These are phyloP conservation scores for Lodderomyces parapsilosis DNA, from an alignment of 1,139 yeast genomes.

Conservation along the genomic window DNA sequence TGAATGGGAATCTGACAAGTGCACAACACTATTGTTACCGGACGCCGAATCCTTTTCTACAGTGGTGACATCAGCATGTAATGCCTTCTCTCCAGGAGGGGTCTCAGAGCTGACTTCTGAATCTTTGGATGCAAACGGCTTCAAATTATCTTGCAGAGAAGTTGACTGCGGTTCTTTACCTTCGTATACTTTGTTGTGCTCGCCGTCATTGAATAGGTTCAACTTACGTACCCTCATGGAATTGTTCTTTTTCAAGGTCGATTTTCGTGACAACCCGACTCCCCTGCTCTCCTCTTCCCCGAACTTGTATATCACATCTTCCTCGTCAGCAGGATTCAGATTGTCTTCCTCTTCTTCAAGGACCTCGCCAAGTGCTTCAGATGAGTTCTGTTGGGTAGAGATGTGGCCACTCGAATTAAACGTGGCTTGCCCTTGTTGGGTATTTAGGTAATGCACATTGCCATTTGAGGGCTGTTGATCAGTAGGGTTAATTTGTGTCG, in stretches of 20 bases:
- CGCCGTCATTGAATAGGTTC: constrained; percentile 30
- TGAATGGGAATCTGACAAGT: background rate
- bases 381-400: constrained; percentile 18
- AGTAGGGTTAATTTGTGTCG: background rate
- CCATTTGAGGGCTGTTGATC: background rate
- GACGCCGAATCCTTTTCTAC: background rate
- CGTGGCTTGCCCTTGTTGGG: background rate
- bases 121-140: constrained; percentile 3
- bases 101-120: background rate
- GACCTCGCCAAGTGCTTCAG: constrained; percentile 39
- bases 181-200: background rate
- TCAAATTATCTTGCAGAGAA: constrained; percentile 7
- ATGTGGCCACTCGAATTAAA: background rate
- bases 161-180: constrained; percentile 11
- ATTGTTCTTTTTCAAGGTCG: constrained; percentile 40
- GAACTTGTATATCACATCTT: constrained; percentile 33
- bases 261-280: constrained; percentile 35
- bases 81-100: background rate
- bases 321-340: constrained; percentile 10
- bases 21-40: background rate
- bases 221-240: constrained; percentile 46
- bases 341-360: constrained; percentile 43
- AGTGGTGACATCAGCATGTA: background rate
- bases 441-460: background rate
- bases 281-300: constrained; percentile 27